Percentiles rank a stretch among this genome's conserved stretches.
Conservation (phyloP, 805 yeast genomes). For the Candida morakotiae region DNA sequence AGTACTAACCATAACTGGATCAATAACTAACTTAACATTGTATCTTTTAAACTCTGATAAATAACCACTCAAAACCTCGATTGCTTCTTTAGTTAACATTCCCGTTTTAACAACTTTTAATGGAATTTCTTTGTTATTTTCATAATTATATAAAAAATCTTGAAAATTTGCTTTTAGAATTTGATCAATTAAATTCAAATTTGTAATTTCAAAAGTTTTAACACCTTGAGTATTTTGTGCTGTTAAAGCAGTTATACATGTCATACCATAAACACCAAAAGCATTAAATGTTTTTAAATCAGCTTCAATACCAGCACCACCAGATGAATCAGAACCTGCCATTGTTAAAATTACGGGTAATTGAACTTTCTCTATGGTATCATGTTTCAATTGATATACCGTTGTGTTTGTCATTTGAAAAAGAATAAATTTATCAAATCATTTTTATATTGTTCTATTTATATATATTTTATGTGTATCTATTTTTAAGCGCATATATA, state of each 20-base stretch:
- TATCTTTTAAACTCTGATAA: constrained; percentile 25
- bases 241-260: constrained; percentile 75
- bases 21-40: constrained; percentile 50
- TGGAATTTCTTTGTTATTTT: constrained; percentile 17
- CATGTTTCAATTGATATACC: constrained; percentile 6
- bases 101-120: constrained; percentile 76
- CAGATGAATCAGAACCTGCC: constrained; percentile 82
- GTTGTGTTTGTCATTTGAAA: constrained; percentile 1
- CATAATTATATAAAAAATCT: constrained; percentile 46
- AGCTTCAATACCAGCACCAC: constrained; percentile 92
- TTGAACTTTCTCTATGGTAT: background rate
- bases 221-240: constrained; percentile 64
- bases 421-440: background rate
- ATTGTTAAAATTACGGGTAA: constrained; percentile 27
- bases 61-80: constrained; percentile 39
- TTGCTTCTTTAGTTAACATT: constrained; percentile 58
- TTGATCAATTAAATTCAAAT: constrained; percentile 38
- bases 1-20: constrained; percentile 83
- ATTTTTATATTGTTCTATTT: background rate
- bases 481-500: constrained; percentile 3
- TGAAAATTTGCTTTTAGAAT: constrained; percentile 52
- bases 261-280: constrained; percentile 70
- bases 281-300: constrained; percentile 77
- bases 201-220: constrained; percentile 42
- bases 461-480: background rate